Percentiles rank a stretch among this genome's conserved stretches.
phyloP scores from a whole-genome alignment of 2,329 filamentous ascomycete genomes.

The Talaromyces sp. region DNA sequence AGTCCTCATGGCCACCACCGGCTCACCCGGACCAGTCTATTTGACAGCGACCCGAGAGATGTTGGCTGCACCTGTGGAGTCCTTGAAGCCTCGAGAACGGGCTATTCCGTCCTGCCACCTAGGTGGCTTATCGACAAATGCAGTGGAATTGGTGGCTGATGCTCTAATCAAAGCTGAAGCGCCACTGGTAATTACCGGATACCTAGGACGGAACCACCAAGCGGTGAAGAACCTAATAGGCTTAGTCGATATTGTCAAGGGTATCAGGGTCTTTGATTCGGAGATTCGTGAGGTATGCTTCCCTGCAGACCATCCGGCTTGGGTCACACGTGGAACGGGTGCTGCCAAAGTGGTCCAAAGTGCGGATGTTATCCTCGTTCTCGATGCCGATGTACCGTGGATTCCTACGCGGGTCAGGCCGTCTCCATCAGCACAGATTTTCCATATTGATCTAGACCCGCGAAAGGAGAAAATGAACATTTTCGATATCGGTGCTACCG shows the following conservation, averaged over 20 bases:
- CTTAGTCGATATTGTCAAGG: slow-evolving; percentile 46
- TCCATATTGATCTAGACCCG: slow-evolving; percentile 64
- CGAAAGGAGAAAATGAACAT: slow-evolving; percentile 68
- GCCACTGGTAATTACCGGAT: slow-evolving; percentile 50
- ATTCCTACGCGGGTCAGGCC: slow-evolving; percentile 69
- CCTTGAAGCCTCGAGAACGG: slow-evolving; percentile 62
- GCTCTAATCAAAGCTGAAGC: slow-evolving; percentile 43
- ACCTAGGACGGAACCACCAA: slow-evolving; percentile 45
- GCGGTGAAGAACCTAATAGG: slow-evolving; percentile 42
- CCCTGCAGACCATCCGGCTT: slow-evolving; percentile 47
- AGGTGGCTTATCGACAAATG: slow-evolving; percentile 52
- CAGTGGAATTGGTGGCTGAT: slow-evolving; percentile 38
- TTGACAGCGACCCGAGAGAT: slow-evolving; percentile 73
- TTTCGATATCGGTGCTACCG: slow-evolving; percentile 61
- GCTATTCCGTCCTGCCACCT: slow-evolving; percentile 67
- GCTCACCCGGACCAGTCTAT: slow-evolving; percentile 75
- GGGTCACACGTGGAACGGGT: slow-evolving; percentile 68
- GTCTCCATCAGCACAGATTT: slow-evolving; percentile 53
- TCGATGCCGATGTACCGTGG: slow-evolving; percentile 90
- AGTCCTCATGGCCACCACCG: slow-evolving; percentile 71
- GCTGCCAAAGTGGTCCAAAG: slow-evolving; percentile 66
- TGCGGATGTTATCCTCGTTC: slow-evolving; percentile 76
- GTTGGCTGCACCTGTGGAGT: slow-evolving; percentile 74
- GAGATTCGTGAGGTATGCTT: slow-evolving; percentile 49
- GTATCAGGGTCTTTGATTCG: slow-evolving; percentile 48